Base-by-base conservation (phyloP, 2,329 filamentous ascomycete species). In the Neonectria coccinea region DNA sequence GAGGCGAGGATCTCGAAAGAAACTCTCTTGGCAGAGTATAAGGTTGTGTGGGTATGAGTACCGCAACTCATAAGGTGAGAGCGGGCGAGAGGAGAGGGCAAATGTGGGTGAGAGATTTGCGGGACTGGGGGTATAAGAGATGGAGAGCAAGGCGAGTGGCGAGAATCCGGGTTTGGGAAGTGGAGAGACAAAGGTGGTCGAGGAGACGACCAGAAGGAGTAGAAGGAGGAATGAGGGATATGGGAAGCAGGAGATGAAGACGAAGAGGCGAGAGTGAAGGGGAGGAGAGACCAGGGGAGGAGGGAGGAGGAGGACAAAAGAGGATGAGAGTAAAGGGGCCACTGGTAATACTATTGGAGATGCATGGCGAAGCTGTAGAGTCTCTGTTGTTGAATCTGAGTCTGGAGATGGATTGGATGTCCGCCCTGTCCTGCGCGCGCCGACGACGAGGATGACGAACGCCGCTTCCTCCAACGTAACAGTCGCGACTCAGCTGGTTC, bases 121-220 rank as follows among this genome's bases (percentile, higher is more conserved):
- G 44, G 48, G 39, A 45, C 18, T 51, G 31, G 50, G 51, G 50
- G 42, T 57, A 65, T 61, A 66, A 58, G 51, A 61, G 39, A 62
- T 5, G 6, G 59, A 66, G 55, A 20, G 16, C 39, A 22, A 66
- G 67, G 62, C 70, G 70, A 67, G 64, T 72, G 60, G 64, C 69
- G 57, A 67, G 20, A 61, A 42, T 31, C 59, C 27, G 25, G 18
- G 25, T 20, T 61, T 50, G 70, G 55, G 67, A 56, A 66, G 54
- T 48, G 54, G 65, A 50, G 53, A 65, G 59, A 64, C 64, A 44
- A 16, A 61, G 59, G 59, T 56, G 59, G 59, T 56, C 54, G 50
- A 55, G 41, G 33, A 60, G 59, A 62, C 61, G 61, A 55, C 36
- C 33, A 27, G 39, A 22, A 51, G 36, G 31, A 55, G 47, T 44